These are phyloP conservation scores for Allium sativum DNA, from an alignment of 106 monocot genomes.

Conservation along the genomic window DNA sequence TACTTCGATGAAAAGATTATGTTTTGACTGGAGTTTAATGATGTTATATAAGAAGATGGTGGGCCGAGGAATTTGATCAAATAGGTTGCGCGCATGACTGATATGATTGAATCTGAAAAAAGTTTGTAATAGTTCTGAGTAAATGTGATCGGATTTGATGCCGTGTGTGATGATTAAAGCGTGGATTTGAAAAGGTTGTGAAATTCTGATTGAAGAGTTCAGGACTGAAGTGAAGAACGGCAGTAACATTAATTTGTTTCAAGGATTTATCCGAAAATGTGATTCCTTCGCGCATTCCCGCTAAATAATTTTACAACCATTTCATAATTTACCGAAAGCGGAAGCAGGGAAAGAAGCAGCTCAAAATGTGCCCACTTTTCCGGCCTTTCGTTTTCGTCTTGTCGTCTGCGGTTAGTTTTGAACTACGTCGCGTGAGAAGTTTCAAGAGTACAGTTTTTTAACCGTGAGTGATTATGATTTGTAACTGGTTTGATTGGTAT, in stretches of 20 bases:
- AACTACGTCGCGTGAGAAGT: too few species aligned
- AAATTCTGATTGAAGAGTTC: slow-evolving; percentile 4
- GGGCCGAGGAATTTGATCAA: slow-evolving; percentile 40
- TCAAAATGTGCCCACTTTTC: too few species aligned
- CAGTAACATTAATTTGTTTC: neutral
- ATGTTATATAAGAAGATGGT: slow-evolving; percentile 24
- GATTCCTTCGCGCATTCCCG: too few species aligned
- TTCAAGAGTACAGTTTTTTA: too few species aligned
- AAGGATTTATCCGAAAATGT: too few species aligned
- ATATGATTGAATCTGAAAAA: neutral
- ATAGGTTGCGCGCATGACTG: slow-evolving; percentile 24
- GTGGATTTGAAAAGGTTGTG: slow-evolving; percentile 27
- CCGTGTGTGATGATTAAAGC: slow-evolving; percentile 21
- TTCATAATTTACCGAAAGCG: too few species aligned
- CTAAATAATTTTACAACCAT: too few species aligned
- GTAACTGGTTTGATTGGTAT: too few species aligned
- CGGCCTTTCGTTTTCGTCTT: too few species aligned
- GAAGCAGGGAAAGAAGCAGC: too few species aligned
- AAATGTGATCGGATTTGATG: neutral
- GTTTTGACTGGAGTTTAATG: slow-evolving; percentile 25
- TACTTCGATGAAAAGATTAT: slow-evolving; percentile 12
- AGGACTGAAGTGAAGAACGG: slow-evolving; percentile 10
- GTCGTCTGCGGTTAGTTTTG: too few species aligned
- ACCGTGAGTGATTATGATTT: too few species aligned
- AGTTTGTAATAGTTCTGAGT: neutral